Evolutionary conservation across 176 grass and related monocot genomes (phyloP).

Genomic region (Carex myosuroides): DNA sequence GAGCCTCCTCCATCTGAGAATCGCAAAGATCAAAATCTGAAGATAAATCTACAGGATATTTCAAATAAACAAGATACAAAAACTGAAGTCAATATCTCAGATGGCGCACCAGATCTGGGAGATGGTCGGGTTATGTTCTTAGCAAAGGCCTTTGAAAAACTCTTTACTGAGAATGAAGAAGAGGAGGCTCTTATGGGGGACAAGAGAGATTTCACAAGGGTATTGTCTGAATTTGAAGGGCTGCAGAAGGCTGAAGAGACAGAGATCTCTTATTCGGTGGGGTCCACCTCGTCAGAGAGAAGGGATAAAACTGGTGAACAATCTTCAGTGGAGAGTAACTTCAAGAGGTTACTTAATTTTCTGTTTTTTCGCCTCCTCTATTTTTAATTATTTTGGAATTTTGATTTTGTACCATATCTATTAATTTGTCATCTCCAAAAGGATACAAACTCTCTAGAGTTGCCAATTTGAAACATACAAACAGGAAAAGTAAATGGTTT

Average conservation of each 20-base stretch:
- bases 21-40: background rate
- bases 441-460: background rate
- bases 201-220: background rate
- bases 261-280: background rate
- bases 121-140: slow-evolving; percentile 17
- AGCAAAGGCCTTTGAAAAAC: slow-evolving; percentile 17
- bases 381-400: background rate
- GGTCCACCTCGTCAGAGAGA: slow-evolving; percentile 18
- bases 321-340: slow-evolving; percentile 27
- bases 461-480: background rate
- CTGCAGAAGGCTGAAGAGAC: background rate
- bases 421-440: background rate
- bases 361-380: background rate
- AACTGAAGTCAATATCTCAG: background rate
- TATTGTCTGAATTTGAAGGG: background rate
- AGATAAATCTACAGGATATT: background rate
- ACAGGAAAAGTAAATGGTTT: background rate
- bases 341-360: slow-evolving; percentile 14
- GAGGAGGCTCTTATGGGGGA: background rate
- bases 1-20: background rate
- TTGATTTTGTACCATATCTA: background rate
- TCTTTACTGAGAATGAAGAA: slow-evolving; percentile 3
- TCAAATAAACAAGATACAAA: background rate
- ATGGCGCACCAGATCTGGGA: slow-evolving; percentile 10
- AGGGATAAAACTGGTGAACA: background rate